Evolutionary conservation across 2,329 filamentous ascomycete genomes (phyloP).

Genomic region (Pseudogymnoascus sp.): DNA sequence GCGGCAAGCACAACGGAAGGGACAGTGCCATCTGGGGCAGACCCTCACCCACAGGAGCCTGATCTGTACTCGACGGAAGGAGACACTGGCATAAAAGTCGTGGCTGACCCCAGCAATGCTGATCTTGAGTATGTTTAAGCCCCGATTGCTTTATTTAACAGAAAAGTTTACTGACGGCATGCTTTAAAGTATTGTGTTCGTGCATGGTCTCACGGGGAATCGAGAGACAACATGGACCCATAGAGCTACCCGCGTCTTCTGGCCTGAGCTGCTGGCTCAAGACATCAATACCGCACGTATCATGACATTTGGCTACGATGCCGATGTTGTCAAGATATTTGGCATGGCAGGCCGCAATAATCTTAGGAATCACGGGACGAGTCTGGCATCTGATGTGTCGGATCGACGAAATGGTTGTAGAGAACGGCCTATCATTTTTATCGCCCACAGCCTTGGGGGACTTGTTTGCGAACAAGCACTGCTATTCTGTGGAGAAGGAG

Average conservation of each 20-base stretch:
- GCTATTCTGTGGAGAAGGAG: slow-evolving; percentile 10
- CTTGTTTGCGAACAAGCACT: slow-evolving; percentile 17
- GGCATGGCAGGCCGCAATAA: slow-evolving; percentile 12
- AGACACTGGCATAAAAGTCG: slow-evolving; percentile 12
- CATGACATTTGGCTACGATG: slow-evolving; percentile 2
- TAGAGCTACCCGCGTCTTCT: slow-evolving; percentile 12
- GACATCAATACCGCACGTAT: slow-evolving; percentile 11
- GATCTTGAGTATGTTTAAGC: slow-evolving; percentile 11
- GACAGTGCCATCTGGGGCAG: no score
- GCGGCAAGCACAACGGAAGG: no score
- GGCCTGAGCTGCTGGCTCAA: slow-evolving; percentile 11
- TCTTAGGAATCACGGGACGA: slow-evolving; percentile 14
- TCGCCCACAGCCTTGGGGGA: slow-evolving; percentile 17
- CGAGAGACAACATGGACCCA: slow-evolving; percentile 33
- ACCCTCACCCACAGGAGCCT: no score
- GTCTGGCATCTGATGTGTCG: slow-evolving; percentile 12
- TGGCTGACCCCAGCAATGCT: slow-evolving; percentile 10
- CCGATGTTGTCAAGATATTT: slow-evolving; percentile 12
- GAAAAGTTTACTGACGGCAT: background rate
- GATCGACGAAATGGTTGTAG: slow-evolving; percentile 10
- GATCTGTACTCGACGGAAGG: slow-evolving; percentile 13
- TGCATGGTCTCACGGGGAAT: slow-evolving; percentile 36
- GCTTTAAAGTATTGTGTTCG: slow-evolving; percentile 29
- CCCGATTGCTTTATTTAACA: background rate
- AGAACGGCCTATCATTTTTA: slow-evolving; percentile 17